These are phyloP conservation scores for Nematocida sp. DNA, from an alignment of 371 early-diverging fungal species.

Conservation along the genomic window DNA sequence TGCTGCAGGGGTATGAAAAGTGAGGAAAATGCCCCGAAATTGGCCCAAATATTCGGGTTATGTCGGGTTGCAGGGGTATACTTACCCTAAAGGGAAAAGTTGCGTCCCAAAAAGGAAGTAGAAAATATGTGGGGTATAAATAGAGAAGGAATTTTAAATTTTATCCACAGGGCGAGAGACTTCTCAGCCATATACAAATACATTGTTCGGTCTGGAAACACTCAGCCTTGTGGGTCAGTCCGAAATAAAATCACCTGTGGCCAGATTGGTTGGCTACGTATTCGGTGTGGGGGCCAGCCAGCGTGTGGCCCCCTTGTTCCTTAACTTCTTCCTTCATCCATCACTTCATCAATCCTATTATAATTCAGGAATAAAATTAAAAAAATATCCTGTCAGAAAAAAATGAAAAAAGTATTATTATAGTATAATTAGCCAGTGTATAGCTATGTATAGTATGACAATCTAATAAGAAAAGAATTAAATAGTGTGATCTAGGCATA, in stretches of 20 bases:
- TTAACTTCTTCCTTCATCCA: neutral
- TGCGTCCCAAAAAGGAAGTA: neutral
- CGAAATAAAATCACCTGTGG: neutral
- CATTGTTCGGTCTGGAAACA: neutral
- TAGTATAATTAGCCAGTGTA: too few species aligned
- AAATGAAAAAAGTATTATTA: too few species aligned
- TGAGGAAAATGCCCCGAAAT: neutral
- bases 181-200: neutral
- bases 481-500: too few species aligned
- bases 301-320: neutral
- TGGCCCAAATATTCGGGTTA: neutral
- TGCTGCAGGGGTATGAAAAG: neutral
- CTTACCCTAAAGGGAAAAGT: neutral
- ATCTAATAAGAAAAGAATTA: too few species aligned
- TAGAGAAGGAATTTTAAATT: neutral
- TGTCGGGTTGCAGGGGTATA: neutral
- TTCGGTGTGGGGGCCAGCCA: neutral
- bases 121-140: neutral
- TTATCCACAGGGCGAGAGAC: neutral
- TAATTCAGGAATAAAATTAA: too few species aligned
- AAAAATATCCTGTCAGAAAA: too few species aligned
- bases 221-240: neutral
- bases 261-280: neutral
- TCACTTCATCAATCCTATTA: too few species aligned
- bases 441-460: too few species aligned